Conservation (phyloP, 352 stramenopile species). For the Thraustotheca clavata region DNA sequence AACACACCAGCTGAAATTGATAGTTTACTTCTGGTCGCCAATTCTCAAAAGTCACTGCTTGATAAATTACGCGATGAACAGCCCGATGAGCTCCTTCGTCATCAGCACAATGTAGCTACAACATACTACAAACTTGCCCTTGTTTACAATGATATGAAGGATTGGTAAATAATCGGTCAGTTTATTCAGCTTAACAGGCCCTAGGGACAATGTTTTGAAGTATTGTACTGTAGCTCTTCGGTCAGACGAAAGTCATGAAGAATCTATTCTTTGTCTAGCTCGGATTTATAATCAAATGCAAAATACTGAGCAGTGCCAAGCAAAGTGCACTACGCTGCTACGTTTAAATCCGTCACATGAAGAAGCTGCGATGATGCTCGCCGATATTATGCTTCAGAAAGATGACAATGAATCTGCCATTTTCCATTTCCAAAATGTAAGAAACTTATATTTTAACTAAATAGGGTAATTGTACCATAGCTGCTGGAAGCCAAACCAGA, state of each 20-base stretch:
- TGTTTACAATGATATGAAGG: conserved; percentile 44
- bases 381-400: conserved; percentile 84
- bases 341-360: conserved; percentile 73
- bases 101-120: conserved; percentile 64
- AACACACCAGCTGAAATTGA: conserved; percentile 71
- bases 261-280: conserved; percentile 77
- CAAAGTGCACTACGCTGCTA: conserved; percentile 73
- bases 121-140: conserved; percentile 79
- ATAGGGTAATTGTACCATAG: conserved; percentile 25
- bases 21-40: conserved; percentile 66
- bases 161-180: conserved; percentile 9
- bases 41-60: conserved; percentile 81
- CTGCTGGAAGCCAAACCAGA: conserved; percentile 83
- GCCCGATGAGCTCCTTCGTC: conserved; percentile 61
- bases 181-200: conserved; percentile 21
- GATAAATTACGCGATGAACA: conserved; percentile 72
- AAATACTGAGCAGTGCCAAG: conserved; percentile 81
- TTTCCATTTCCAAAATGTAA: conserved; percentile 63
- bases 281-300: conserved; percentile 54
- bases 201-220: conserved; percentile 62
- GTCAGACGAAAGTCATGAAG: conserved; percentile 71
- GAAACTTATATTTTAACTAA: neutral
- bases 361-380: conserved; percentile 85
- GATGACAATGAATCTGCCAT: conserved; percentile 84
- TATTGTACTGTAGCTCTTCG: conserved; percentile 70